These are phyloP conservation scores for Pythium oligandrum DNA, from an alignment of 352 stramenopile genomes.

Conservation along the genomic window DNA sequence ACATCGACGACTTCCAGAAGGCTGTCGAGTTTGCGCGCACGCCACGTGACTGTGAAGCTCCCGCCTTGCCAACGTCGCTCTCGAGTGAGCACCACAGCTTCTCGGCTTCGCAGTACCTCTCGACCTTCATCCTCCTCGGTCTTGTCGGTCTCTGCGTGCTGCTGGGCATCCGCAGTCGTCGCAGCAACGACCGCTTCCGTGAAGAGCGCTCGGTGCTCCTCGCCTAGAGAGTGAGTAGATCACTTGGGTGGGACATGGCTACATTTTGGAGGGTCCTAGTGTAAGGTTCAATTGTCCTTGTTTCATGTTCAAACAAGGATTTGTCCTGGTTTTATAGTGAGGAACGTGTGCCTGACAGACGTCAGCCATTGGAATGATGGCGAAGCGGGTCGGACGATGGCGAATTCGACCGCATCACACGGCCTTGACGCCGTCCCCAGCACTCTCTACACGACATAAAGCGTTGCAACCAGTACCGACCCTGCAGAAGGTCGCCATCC, in stretches of 20 bases:
- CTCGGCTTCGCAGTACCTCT: conserved; percentile 38
- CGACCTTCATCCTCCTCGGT: conserved; percentile 48
- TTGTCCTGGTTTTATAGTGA: background rate
- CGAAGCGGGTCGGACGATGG: background rate
- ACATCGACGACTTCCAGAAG: conserved; percentile 55
- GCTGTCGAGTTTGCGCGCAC: conserved; percentile 57
- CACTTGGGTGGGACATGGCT: conserved; percentile 9
- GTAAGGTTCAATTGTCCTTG: conserved; percentile 3
- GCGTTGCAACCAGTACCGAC: too few relatives aligned
- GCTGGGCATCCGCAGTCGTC: conserved; percentile 38
- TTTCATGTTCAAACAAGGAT: conserved; percentile 9
- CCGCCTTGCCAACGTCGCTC: conserved; percentile 13
- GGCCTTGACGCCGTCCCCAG: too few relatives aligned
- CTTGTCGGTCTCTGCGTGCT: conserved; percentile 47
- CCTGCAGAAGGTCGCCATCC: background rate
- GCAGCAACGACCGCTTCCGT: conserved; percentile 17
- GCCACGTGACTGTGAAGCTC: conserved; percentile 40
- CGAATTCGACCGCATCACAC: too few relatives aligned
- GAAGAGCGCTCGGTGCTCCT: conserved; percentile 21
- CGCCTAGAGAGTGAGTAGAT: conserved; percentile 13
- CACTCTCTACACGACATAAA: too few relatives aligned
- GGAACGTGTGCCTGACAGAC: conserved; percentile 18
- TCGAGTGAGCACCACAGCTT: conserved; percentile 10
- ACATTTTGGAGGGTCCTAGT: conserved; percentile 3
- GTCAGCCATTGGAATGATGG: conserved; percentile 5